Conservation (phyloP, 2,329 filamentous ascomycete species). For the Aureobasidium uvarum region DNA sequence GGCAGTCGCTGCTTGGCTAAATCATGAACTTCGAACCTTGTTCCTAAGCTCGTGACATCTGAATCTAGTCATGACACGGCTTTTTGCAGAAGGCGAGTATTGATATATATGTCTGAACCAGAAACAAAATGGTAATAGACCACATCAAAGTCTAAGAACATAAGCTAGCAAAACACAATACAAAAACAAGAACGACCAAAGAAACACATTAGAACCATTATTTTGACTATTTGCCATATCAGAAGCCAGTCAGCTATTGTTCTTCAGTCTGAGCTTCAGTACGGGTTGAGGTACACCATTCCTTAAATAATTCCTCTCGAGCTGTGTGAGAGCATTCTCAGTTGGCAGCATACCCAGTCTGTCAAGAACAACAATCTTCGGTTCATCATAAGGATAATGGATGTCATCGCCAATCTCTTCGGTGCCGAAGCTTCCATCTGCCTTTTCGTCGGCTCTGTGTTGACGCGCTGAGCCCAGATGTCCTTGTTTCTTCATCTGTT, state of each 20-base stretch:
- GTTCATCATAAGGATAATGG: background rate
- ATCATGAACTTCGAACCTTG: background rate
- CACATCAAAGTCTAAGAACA: background rate
- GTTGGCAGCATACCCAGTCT: constrained; percentile 1
- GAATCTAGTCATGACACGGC: too few relatives aligned
- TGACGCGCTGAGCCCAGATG: background rate
- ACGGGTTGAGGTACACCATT: background rate
- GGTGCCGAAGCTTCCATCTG: background rate
- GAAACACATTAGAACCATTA: background rate
- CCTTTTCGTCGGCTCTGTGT: background rate
- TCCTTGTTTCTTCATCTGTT: background rate
- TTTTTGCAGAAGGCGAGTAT: too few relatives aligned
- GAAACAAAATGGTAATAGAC: background rate
- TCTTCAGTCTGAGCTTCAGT: background rate
- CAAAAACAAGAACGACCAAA: background rate
- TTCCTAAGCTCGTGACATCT: too few relatives aligned
- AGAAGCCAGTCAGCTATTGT: background rate
- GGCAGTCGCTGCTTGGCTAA: background rate
- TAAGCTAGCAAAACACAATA: background rate
- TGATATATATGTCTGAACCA: background rate
- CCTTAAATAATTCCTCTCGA: background rate
- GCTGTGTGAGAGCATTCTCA: background rate
- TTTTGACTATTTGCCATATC: background rate
- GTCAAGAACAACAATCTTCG: background rate
- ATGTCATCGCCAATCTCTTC: background rate